These are phyloP conservation scores for Spathaspora girioi DNA, from an alignment of 805 yeast species.

Conservation along the genomic window DNA sequence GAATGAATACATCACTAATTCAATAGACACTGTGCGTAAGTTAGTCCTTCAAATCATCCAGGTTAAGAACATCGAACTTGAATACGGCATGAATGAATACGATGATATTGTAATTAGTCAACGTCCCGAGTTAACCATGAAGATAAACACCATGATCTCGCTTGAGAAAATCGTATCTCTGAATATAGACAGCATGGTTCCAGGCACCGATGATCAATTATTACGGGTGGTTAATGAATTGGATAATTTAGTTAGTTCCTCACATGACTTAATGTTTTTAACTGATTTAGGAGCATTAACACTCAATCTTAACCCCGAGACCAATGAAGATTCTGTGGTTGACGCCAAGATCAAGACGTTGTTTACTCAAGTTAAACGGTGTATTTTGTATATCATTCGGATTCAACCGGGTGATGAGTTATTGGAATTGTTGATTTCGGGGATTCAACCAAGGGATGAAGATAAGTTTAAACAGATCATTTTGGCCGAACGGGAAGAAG, in stretches of 20 bases:
- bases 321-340: conserved; percentile 42
- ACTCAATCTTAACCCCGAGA: conserved; percentile 53
- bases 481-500: conserved; percentile 35
- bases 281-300: conserved; percentile 52
- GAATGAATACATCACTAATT: conserved; percentile 62
- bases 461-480: conserved; percentile 54
- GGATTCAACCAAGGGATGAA: conserved; percentile 70
- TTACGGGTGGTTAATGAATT: conserved; percentile 39
- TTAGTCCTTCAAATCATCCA: conserved; percentile 48
- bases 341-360: conserved; percentile 59
- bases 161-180: conserved; percentile 42
- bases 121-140: conserved; percentile 45
- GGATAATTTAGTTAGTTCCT: conserved; percentile 32
- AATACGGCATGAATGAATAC: conserved; percentile 59
- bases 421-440: conserved; percentile 63
- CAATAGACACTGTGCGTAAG: conserved; percentile 43
- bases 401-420: conserved; percentile 67
- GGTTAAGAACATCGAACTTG: conserved; percentile 54
- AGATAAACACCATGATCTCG: conserved; percentile 43
- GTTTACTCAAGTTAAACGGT: conserved; percentile 75
- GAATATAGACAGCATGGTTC: conserved; percentile 42
- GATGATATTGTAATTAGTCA: conserved; percentile 58
- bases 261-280: conserved; percentile 42
- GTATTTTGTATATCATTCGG: conserved; percentile 75
- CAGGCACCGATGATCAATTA: conserved; percentile 53